Conservation (phyloP, 495 filamentous ascomycete genomes). For the Delitschia confertaspora region DNA sequence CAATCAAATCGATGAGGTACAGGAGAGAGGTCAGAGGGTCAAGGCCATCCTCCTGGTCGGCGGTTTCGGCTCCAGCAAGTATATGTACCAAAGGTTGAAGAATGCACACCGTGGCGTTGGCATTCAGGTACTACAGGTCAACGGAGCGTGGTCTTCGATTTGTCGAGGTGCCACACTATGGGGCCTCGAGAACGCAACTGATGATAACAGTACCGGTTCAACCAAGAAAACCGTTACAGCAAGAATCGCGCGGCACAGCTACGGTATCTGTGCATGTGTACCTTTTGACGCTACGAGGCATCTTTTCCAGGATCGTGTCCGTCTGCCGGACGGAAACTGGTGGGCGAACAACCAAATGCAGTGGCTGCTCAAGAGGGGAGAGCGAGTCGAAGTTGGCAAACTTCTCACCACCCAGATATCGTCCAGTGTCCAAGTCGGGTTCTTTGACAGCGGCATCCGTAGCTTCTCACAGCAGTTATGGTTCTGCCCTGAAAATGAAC, state of each 20-base stretch:
- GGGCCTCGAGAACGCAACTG: constrained; percentile 6
- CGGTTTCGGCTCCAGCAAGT: constrained; percentile 13
- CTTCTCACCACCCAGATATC: background rate
- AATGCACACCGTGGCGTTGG: background rate
- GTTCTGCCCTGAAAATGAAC: constrained; percentile 1
- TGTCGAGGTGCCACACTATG: constrained; percentile 12
- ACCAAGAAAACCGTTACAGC: constrained; percentile 3
- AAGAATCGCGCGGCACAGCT: constrained; percentile 7
- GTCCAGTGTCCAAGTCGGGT: background rate
- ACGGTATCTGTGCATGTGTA: background rate
- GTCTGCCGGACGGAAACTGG: background rate
- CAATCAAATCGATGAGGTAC: constrained; percentile 11
- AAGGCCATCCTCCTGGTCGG: constrained; percentile 20
- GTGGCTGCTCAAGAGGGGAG: constrained; percentile 5
- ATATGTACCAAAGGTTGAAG: constrained; percentile 11
- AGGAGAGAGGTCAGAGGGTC: constrained; percentile 2
- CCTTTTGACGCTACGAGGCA: background rate
- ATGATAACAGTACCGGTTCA: background rate
- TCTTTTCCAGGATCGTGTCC: background rate
- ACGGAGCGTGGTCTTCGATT: constrained; percentile 10
- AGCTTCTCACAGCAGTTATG: constrained; percentile 4
- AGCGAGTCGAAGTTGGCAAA: background rate
- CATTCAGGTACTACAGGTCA: constrained; percentile 1
- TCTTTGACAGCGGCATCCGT: background rate
- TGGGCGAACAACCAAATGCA: constrained; percentile 3